These are phyloP conservation scores for Penicillium canescens DNA, from an alignment of 495 filamentous ascomycete species.

Conservation along the genomic window DNA sequence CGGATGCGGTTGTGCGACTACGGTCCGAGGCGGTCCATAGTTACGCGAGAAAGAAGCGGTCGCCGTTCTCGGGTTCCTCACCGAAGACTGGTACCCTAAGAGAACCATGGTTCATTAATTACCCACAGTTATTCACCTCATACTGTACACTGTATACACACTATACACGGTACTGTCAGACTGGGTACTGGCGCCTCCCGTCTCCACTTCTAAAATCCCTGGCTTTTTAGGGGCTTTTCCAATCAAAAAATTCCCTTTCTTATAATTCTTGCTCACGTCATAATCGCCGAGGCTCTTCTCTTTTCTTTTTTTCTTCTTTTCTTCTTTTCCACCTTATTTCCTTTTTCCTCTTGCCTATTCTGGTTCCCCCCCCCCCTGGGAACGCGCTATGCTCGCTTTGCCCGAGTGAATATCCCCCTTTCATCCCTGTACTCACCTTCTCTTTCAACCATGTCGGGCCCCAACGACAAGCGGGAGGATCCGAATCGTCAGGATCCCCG, in stretches of 20 bases:
- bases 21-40: constrained; percentile 24
- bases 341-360: constrained; percentile 21
- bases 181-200: constrained; percentile 37
- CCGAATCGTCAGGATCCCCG: constrained; percentile 28
- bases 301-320: constrained; percentile 16
- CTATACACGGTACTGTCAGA: constrained; percentile 6
- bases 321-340: constrained; percentile 9
- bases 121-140: no score
- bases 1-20: constrained; percentile 35
- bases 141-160: not conserved
- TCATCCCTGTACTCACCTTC: constrained; percentile 33
- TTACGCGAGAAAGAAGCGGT: constrained; percentile 11
- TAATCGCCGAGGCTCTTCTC: constrained; percentile 32
- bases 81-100: constrained; percentile 13
- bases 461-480: constrained; percentile 28
- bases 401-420: constrained; percentile 28
- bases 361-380: constrained; percentile 27
- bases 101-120: constrained; percentile 2
- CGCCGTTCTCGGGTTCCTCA: constrained; percentile 11
- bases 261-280: constrained; percentile 37
- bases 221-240: constrained; percentile 8
- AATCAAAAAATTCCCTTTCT: constrained; percentile 26
- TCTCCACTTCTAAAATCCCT: constrained; percentile 21
- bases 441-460: constrained; percentile 49
- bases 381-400: constrained; percentile 29